phyloP scores from a whole-genome alignment of 164 flowering plant genomes.

The Vitis riparia region DNA sequence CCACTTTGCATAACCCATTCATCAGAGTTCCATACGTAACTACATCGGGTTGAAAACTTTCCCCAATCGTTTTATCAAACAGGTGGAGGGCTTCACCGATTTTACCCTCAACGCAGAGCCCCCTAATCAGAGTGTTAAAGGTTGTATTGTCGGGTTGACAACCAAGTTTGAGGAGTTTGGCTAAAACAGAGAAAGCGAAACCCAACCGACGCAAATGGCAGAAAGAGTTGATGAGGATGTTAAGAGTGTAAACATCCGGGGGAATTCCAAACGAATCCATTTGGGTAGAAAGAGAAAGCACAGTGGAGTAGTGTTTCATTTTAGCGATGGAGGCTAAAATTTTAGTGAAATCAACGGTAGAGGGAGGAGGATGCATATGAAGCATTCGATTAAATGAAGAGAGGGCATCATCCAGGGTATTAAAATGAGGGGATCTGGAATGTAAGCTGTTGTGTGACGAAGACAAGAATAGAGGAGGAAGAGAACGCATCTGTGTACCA shows the following conservation, averaged over 20 bases:
- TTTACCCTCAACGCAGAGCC: background rate
- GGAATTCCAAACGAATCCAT: background rate
- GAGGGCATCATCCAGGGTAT: too few relatives aligned
- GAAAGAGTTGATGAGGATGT: slow-evolving; percentile 11
- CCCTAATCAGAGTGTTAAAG: slow-evolving; percentile 4
- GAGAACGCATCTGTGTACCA: too few relatives aligned
- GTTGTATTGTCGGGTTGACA: background rate
- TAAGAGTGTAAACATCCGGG: background rate
- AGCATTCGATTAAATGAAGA: background rate
- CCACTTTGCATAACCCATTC: slow-evolving; percentile 10
- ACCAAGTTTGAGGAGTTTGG: slow-evolving; percentile 11
- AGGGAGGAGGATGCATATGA: background rate
- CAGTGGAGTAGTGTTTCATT: slow-evolving; percentile 4
- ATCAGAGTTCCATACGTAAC: slow-evolving; percentile 6
- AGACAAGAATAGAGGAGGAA: too few relatives aligned
- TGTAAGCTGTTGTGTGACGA: too few relatives aligned
- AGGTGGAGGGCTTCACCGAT: background rate
- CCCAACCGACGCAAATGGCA: slow-evolving; percentile 1
- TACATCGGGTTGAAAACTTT: background rate
- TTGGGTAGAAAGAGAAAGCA: background rate
- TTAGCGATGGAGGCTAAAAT: background rate
- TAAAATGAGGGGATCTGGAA: too few relatives aligned
- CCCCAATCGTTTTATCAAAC: slow-evolving; percentile 2
- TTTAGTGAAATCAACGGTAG: background rate
- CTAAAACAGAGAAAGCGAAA: slow-evolving; percentile 10